Conservation (phyloP, 768 basidiomycete species). For the Dacryopinax primogenitus region DNA sequence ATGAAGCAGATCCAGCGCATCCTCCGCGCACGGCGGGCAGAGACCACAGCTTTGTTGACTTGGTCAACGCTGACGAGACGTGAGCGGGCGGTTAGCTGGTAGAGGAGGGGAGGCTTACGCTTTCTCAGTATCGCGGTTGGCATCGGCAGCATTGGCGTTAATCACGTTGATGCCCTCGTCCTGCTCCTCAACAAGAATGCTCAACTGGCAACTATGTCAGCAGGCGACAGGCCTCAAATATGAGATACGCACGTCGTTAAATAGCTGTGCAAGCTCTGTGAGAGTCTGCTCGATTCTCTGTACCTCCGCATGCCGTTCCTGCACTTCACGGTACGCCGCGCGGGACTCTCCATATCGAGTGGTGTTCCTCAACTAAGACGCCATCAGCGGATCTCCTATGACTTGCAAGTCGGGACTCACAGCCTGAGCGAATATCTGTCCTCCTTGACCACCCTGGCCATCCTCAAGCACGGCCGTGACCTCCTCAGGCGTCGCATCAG, state of each 20-base stretch:
- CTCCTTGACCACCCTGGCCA: slow-evolving; percentile 23
- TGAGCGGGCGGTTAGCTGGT: background rate
- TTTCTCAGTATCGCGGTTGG: slow-evolving; percentile 33
- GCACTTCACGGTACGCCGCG: slow-evolving; percentile 36
- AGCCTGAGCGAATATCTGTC: slow-evolving; percentile 32
- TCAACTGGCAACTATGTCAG: slow-evolving; percentile 24
- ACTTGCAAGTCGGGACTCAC: slow-evolving; percentile 12
- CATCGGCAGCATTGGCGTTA: slow-evolving; percentile 32
- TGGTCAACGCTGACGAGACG: slow-evolving; percentile 31
- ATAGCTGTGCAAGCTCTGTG: slow-evolving; percentile 38
- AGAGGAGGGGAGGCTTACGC: slow-evolving; percentile 23
- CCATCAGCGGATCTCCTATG: background rate
- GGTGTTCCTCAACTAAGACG: slow-evolving; percentile 31
- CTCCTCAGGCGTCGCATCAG: slow-evolving; percentile 33
- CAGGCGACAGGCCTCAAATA: background rate
- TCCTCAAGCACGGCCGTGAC: slow-evolving; percentile 30
- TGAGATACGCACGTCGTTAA: slow-evolving; percentile 30
- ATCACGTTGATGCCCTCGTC: slow-evolving; percentile 35
- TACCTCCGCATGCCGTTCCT: slow-evolving; percentile 37
- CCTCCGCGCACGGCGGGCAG: slow-evolving; percentile 77
- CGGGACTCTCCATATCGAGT: slow-evolving; percentile 35
- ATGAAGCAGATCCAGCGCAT: slow-evolving; percentile 97
- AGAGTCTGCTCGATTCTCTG: slow-evolving; percentile 38
- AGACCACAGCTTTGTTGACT: slow-evolving; percentile 73
- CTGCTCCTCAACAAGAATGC: slow-evolving; percentile 36